These are phyloP conservation scores for Parietaria judaica DNA, from an alignment of 306 rosid genomes.

Conservation along the genomic window DNA sequence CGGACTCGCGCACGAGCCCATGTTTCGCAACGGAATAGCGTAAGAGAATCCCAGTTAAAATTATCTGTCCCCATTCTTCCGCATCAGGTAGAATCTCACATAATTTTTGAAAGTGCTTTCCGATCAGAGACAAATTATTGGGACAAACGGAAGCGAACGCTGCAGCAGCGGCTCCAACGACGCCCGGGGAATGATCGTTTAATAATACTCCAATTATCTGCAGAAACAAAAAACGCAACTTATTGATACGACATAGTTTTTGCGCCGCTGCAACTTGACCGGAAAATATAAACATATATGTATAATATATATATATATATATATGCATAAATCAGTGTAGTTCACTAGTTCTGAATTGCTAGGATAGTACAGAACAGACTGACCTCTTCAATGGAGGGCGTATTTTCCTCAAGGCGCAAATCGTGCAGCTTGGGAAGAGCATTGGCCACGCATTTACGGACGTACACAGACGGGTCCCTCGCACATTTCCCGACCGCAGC, in stretches of 20 bases:
- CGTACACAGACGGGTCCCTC: conserved; percentile 85
- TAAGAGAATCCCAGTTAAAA: conserved; percentile 78
- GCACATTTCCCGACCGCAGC: conserved; percentile 90
- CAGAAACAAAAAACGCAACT: conserved; percentile 4
- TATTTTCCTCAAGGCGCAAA: conserved; percentile 74
- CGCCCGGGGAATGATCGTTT: conserved; percentile 76
- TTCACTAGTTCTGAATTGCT: no score
- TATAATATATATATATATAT: no score
- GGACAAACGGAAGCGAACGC: conserved; percentile 92
- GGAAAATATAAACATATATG: neutral
- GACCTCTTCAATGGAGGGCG: conserved; percentile 81
- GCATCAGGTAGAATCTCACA: conserved; percentile 92
- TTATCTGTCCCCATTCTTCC: conserved; percentile 95
- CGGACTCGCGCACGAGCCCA: conserved; percentile 79
- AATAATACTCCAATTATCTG: conserved; percentile 74
- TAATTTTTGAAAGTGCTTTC: conserved; percentile 57
- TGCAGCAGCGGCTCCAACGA: conserved; percentile 97
- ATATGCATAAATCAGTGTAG: no score
- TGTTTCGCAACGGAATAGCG: conserved; percentile 73
- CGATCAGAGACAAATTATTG: conserved; percentile 61
- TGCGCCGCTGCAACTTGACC: neutral
- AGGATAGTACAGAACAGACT: conserved; percentile 10
- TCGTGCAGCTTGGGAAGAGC: conserved; percentile 94
- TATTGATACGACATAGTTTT: no score
- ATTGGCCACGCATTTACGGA: conserved; percentile 89